Evolutionary conservation across 495 filamentous ascomycete genomes (phyloP).

Genomic region (Neurospora sp.): DNA sequence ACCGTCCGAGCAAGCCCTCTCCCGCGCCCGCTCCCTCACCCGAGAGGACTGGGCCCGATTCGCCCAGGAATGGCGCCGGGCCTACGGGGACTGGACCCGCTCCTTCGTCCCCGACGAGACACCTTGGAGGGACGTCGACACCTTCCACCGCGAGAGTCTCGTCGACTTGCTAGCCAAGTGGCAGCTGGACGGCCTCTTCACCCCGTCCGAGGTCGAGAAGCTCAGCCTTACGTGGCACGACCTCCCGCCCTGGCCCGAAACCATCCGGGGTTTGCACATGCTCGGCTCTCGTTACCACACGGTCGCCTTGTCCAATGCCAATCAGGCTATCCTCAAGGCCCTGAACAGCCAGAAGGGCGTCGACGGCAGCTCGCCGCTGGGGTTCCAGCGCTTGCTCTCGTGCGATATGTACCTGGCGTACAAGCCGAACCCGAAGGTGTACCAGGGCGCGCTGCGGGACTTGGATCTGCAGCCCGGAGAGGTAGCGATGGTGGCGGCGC

Average conservation of each 20-base stretch:
- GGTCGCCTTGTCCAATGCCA: slow-evolving; percentile 66
- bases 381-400: slow-evolving; percentile 51
- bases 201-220: slow-evolving; percentile 42
- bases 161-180: slow-evolving; percentile 44
- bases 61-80: slow-evolving; percentile 57
- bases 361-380: slow-evolving; percentile 24
- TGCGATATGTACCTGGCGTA: slow-evolving; percentile 67
- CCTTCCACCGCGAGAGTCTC: slow-evolving; percentile 57
- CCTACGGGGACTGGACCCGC: slow-evolving; percentile 51
- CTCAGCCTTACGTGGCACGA: slow-evolving; percentile 60
- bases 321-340: slow-evolving; percentile 55
- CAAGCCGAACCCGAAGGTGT: slow-evolving; percentile 62
- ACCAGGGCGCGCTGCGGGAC: slow-evolving; percentile 52
- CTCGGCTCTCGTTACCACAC: slow-evolving; percentile 49
- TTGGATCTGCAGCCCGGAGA: slow-evolving; percentile 48
- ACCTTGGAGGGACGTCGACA: slow-evolving; percentile 48
- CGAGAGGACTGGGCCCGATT: slow-evolving; percentile 49
- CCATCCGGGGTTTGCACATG: slow-evolving; percentile 41
- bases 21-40: slow-evolving; percentile 40
- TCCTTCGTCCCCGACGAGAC: slow-evolving; percentile 39
- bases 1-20: not conserved
- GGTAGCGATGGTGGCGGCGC: slow-evolving; percentile 72
- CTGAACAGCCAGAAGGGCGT: slow-evolving; percentile 40
- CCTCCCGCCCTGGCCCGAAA: slow-evolving; percentile 62
- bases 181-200: slow-evolving; percentile 48